A percentile compares a stretch with the other conserved stretches of the same genome.
Conservation (phyloP, 2,329 filamentous ascomycete species). For the Cadophora gregata region DNA sequence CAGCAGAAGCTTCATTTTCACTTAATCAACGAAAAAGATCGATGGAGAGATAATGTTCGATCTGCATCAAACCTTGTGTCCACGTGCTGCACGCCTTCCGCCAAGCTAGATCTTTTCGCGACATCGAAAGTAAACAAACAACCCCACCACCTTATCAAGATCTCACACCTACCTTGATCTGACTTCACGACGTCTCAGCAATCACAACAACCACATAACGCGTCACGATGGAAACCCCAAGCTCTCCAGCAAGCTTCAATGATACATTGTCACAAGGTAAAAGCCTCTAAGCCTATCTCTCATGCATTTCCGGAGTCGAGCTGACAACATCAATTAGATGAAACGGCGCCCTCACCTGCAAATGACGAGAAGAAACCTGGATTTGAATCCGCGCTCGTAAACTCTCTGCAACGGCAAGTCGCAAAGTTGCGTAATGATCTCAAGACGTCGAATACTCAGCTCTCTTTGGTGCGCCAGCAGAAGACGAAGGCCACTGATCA, state of each 20-base stretch:
- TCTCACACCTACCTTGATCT: neutral
- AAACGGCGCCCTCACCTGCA: neutral
- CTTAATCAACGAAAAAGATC: too few species aligned
- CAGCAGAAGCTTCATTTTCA: too few species aligned
- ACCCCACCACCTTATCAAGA: neutral
- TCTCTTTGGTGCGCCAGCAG: constrained; percentile 5
- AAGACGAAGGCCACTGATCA: constrained; percentile 5
- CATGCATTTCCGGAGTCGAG: neutral
- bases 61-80: too few species aligned
- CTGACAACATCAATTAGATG: neutral
- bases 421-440: constrained; percentile 4
- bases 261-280: neutral
- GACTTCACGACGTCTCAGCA: neutral
- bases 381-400: neutral
- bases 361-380: neutral
- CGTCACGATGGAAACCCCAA: neutral
- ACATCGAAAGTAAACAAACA: constrained; percentile 6
- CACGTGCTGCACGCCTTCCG: too few species aligned
- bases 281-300: neutral
- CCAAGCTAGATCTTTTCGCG: neutral
- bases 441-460: constrained; percentile 12
- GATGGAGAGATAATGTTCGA: too few species aligned
- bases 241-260: neutral
- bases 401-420: neutral
- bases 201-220: neutral